Conservation (phyloP, 768 basidiomycete genomes). For the Panaeolus papilionaceus region DNA sequence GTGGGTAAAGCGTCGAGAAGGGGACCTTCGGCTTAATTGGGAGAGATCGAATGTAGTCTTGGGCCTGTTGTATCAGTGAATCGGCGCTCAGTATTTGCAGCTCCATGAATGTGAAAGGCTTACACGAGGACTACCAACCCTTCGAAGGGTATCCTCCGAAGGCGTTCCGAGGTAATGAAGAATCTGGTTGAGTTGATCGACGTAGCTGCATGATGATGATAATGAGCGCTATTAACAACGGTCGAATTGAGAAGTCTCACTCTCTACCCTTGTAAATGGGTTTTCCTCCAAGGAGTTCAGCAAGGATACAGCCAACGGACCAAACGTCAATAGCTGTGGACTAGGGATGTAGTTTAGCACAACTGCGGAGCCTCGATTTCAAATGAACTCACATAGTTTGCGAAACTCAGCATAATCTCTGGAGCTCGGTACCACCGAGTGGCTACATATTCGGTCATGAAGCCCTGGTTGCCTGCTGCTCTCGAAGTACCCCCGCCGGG, state of each 20-base stretch:
- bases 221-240: not conserved
- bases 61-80: constrained; percentile 60
- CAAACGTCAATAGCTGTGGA: constrained; percentile 94
- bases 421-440: constrained; percentile 99
- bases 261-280: constrained; percentile 98
- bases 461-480: constrained; percentile 84
- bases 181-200: constrained; percentile 98
- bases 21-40: constrained; percentile 96
- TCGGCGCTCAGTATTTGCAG: constrained; percentile 16
- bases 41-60: constrained; percentile 97
- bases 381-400: constrained; percentile 76
- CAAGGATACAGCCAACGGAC: constrained; percentile 96
- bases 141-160: constrained; percentile 93
- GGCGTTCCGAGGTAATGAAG: constrained; percentile 98
- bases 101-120: constrained; percentile 27
- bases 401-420: constrained; percentile 98
- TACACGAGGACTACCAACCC: constrained; percentile 94
- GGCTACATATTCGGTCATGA: constrained; percentile 99
- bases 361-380: not conserved
- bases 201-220: constrained; percentile 64
- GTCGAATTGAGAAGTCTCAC: constrained; percentile 49
- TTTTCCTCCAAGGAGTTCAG: constrained; percentile 91
- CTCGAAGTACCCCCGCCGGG: constrained; percentile 79
- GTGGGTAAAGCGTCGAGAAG: constrained; percentile 91
- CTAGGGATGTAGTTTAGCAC: constrained; percentile 40